Evolutionary conservation across 345 rosid species (phyloP).

Genomic region (Ailanthus altissimus): DNA sequence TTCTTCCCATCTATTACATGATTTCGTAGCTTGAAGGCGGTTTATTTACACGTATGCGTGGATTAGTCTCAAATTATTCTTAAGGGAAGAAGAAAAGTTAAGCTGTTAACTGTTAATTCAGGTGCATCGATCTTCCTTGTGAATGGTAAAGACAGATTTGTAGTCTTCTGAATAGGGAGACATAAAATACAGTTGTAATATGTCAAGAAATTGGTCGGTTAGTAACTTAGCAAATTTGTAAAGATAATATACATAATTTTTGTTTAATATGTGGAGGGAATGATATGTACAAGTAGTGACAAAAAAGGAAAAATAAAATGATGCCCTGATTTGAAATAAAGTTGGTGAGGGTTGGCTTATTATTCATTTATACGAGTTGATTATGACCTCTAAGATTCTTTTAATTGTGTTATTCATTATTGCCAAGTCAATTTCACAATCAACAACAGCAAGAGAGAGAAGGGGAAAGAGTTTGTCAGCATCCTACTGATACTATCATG

Average conservation of each 20-base stretch:
- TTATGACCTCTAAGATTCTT: not conserved
- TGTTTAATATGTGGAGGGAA: conserved; percentile 29
- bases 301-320: not conserved
- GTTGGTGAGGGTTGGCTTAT: conserved; percentile 5
- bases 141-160: conserved; percentile 10
- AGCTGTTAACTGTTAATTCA: not conserved
- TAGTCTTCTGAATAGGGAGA: conserved; percentile 22
- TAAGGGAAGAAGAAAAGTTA: not conserved
- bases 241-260: conserved; percentile 27
- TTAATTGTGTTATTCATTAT: not conserved
- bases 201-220: conserved; percentile 31
- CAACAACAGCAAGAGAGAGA: not conserved
- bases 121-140: conserved; percentile 17
- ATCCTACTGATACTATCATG: not conserved
- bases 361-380: not conserved
- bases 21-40: conserved; percentile 68
- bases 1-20: conserved; percentile 71
- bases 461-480: not conserved
- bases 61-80: conserved; percentile 11
- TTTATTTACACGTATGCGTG: conserved; percentile 6
- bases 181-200: conserved; percentile 32
- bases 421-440: conserved; percentile 15
- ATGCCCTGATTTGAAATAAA: conserved; percentile 22
- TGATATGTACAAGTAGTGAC: conserved; percentile 21
- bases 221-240: conserved; percentile 32